These are phyloP conservation scores for Globisporangium heterothallicum DNA, from an alignment of 352 stramenopile species.

Conservation along the genomic window DNA sequence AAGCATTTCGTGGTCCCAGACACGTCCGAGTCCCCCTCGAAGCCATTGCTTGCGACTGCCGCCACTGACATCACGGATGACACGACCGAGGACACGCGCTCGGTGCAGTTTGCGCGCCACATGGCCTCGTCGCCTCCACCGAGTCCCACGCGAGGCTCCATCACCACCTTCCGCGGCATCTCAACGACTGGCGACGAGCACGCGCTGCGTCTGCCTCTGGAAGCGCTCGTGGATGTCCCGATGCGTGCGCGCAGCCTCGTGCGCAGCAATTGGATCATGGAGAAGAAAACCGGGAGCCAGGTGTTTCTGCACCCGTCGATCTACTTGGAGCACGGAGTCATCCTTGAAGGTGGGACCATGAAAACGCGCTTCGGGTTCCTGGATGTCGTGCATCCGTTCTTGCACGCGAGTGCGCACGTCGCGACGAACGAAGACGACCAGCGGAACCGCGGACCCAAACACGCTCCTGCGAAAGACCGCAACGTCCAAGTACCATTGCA, in stretches of 20 bases:
- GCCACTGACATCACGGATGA: conserved; percentile 10
- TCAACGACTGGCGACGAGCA: not conserved
- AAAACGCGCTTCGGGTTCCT: conserved; percentile 38
- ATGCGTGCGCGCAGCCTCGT: conserved; percentile 30
- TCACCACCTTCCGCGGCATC: not conserved
- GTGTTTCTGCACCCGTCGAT: conserved; percentile 15
- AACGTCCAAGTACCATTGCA: not conserved
- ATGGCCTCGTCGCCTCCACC: conserved; percentile 17
- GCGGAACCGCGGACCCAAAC: not conserved
- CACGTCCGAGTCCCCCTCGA: conserved; percentile 9
- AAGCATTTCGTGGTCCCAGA: conserved; percentile 17
- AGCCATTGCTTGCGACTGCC: conserved; percentile 11
- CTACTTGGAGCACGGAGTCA: conserved; percentile 21
- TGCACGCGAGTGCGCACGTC: conserved; percentile 18
- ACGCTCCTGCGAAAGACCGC: not conserved
- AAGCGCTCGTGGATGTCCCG: conserved; percentile 21
- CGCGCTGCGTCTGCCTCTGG: conserved; percentile 16
- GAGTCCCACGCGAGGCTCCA: conserved; percentile 1
- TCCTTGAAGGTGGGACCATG: conserved; percentile 22
- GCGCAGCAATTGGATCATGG: conserved; percentile 17
- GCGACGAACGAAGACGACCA: not conserved
- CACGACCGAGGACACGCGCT: conserved; percentile 16
- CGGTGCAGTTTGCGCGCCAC: conserved; percentile 13
- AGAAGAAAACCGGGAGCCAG: conserved; percentile 15
- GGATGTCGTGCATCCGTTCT: conserved; percentile 33